Base-by-base conservation (phyloP, 73 alveolate genomes). In the Breviolum minutum region DNA sequence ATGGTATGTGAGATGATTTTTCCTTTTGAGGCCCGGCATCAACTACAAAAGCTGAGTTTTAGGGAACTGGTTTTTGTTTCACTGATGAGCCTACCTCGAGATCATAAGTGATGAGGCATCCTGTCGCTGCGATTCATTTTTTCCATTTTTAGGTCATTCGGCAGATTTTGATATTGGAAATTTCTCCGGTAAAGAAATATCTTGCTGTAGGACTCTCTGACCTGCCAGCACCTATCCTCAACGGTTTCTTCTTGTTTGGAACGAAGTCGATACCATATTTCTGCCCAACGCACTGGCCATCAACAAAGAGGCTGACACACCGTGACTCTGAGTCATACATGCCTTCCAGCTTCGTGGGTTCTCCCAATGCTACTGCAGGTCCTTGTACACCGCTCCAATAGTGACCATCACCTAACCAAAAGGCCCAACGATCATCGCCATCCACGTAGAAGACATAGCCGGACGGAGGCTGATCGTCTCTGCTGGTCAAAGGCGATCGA, bases 381-480 rank as follows among this genome's bases (percentile, higher is more conserved):
- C 95, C 95, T 87, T 87, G 95, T 20, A 87, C 64, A 30, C 95
- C 95, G 61, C 95, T 63, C 95, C 95, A 87, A 30, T 87, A 87
- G 64, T 62, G 14, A 30, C 95, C 95, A 27, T 87, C 95, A 1
- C 95, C 95, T 63, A 87, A 32, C 95, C 95, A 87, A 29, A 87
- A 87, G 82, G 80, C 82, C 95, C 95, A 87, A 13, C 81, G 79
- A 29, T 87, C 95, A 40, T 87, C 95, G 12, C 95, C 95, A 27
- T 87, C 95, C 64, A 63, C 95, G 66, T 87, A 87, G 95, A 87
- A 13, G 20, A 87, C 26, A 32, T 63, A 87, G 48, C 95, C 95
- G 32, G 27, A 24, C 95, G 95, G 82, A n/a, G 95, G 95, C 82
- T 64, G 48, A 64, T 64, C 81, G 40, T 87, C 82, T 30, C 95